Base-by-base conservation (phyloP, 352 stramenopile genomes). In the Globisporangium splendens region DNA sequence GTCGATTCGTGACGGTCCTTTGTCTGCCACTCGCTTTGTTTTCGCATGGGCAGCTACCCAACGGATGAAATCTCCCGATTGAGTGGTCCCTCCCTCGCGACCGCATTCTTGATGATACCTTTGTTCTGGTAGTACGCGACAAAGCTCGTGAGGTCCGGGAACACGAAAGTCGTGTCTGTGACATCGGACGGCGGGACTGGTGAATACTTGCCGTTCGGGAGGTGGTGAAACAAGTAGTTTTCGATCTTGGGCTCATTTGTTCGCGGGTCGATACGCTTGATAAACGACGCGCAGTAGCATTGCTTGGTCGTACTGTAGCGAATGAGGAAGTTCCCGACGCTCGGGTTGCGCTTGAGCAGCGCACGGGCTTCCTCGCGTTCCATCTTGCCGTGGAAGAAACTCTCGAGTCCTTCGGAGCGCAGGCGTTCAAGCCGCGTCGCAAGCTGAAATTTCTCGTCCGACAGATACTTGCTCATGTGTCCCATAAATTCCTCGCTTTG, bases 341-440 rank as follows among this genome's bases (percentile, higher is more conserved):
- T 71, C 3, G 35, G 47, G 14, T 67, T 67, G 1, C 50, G 33
- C 17, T 63, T 8, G 28, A 91, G 50, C 50, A 91, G 65, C 39
- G 73, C 54, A 39, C 89, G 73, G 1, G 79, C 64, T 18, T 60
- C 68, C 17, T 77, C 74, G 14, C 82, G 82, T 1, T 80, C 72
- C 22, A 91, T 89, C 24, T 87, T 78, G 10, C 82, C 82, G 46
- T 91, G 82, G 69, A 84, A 91, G 65, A 91, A 91, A 24, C 75
- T 88, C 61, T 84, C 77, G 50, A 91, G 66, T 1, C 82, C 82
- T 59, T 86, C 70, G 1, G 69, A 60, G 2, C 79, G 82, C 41
- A 91, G 62, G 12, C 72, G 72, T 14, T 83, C 50, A 21, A 91
- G 70, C 4, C 76, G 70, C 10, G 79, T 62, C 12, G 82, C 79